These are phyloP conservation scores for Cucumis cinereus DNA, from an alignment of 306 rosid genomes.

Conservation along the genomic window DNA sequence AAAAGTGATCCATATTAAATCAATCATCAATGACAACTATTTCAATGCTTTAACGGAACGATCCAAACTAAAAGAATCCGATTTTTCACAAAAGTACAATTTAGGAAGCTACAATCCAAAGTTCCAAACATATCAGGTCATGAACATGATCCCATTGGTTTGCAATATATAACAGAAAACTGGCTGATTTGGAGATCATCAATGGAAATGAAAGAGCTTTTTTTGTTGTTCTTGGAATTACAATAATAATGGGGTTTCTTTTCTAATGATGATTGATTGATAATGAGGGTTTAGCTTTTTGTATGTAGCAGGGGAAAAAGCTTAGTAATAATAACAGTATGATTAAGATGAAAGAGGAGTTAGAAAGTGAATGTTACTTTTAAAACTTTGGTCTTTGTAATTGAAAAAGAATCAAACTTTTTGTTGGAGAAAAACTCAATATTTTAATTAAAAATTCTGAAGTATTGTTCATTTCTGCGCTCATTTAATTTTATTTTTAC, in stretches of 20 bases:
- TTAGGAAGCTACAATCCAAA: background rate
- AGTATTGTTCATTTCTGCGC: background rate
- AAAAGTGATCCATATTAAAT: no score
- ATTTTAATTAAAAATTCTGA: background rate
- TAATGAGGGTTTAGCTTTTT: background rate
- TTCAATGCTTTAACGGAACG: no score
- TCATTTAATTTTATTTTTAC: background rate
- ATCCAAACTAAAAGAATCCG: no score
- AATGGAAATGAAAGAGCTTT: background rate
- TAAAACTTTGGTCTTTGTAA: constrained; percentile 3
- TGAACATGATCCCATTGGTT: no score
- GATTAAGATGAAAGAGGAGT: constrained; percentile 59
- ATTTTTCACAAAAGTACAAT: no score
- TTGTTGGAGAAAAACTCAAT: background rate
- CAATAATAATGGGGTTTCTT: background rate
- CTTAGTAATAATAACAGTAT: constrained; percentile 50
- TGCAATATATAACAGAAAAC: background rate
- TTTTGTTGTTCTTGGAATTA: background rate
- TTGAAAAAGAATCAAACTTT: constrained; percentile 10
- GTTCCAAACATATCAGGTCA: background rate
- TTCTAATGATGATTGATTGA: constrained; percentile 2
- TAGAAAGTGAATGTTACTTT: constrained; percentile 31
- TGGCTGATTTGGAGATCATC: background rate
- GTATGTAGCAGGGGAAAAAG: constrained; percentile 19
- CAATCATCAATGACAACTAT: no score